These are phyloP conservation scores for Pulveroboletus ravenelii DNA, from an alignment of 768 basidiomycete species.

Conservation along the genomic window DNA sequence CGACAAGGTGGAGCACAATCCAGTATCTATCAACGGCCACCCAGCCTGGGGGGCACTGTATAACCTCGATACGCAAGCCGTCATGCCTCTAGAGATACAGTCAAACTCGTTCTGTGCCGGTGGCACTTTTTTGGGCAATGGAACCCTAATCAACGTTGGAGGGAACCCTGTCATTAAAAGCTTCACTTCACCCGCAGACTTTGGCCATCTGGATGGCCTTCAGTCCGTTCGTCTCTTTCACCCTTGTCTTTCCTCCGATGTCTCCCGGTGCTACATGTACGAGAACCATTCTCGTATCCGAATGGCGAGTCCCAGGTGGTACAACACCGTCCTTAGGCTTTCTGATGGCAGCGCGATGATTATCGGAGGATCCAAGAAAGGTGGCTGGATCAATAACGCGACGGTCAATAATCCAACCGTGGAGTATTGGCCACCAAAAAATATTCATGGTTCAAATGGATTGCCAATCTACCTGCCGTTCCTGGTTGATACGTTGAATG, in stretches of 20 bases:
- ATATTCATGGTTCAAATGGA: constrained; percentile 61
- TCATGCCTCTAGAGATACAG: constrained; percentile 57
- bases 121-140: constrained; percentile 72
- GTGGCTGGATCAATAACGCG: constrained; percentile 82
- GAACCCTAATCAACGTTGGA: constrained; percentile 73
- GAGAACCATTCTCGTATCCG: constrained; percentile 62
- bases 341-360: constrained; percentile 80
- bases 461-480: constrained; percentile 61
- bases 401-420: constrained; percentile 78
- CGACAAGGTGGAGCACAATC: constrained; percentile 87
- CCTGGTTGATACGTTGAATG: constrained; percentile 65
- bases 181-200: constrained; percentile 63
- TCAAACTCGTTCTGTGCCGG: constrained; percentile 89
- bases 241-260: constrained; percentile 52
- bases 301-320: constrained; percentile 80
- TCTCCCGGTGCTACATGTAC: constrained; percentile 52
- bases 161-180: constrained; percentile 73
- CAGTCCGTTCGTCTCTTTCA: constrained; percentile 70
- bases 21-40: constrained; percentile 64
- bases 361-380: constrained; percentile 74
- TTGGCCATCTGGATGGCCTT: constrained; percentile 70
- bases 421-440: constrained; percentile 81
- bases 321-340: constrained; percentile 66
- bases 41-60: constrained; percentile 81
- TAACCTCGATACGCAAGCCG: constrained; percentile 57